phyloP scores from a whole-genome alignment of 2,329 filamentous ascomycete genomes.

The Talaromyces sp. region DNA sequence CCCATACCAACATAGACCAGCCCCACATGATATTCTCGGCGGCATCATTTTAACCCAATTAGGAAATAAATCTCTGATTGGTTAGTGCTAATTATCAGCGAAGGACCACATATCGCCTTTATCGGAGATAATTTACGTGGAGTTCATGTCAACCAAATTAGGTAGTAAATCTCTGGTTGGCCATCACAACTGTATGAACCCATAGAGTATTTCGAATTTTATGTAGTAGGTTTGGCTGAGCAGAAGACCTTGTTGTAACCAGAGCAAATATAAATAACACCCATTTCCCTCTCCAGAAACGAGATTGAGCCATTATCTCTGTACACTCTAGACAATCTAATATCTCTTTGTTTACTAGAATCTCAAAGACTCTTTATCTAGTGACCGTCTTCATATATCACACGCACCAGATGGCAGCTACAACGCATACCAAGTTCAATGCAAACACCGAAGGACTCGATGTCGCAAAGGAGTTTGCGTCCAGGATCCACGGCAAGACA shows the following conservation, averaged over 20 bases:
- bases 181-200: neutral
- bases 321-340: neutral
- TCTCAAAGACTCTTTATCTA: neutral
- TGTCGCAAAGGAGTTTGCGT: neutral
- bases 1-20: no score
- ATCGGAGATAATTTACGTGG: neutral
- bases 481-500: constrained; percentile 15
- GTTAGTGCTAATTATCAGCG: neutral
- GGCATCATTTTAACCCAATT: neutral
- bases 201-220: neutral
- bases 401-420: neutral
- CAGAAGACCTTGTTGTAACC: neutral
- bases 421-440: neutral
- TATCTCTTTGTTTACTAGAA: neutral
- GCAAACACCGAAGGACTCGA: neutral
- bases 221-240: neutral
- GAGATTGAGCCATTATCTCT: neutral
- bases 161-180: neutral
- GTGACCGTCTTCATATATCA: neutral
- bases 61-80: neutral
- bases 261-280: neutral
- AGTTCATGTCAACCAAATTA: neutral
- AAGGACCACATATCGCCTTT: neutral
- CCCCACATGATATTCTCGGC: no score
- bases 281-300: neutral